phyloP scores from a whole-genome alignment of 371 early-diverging fungal genomes.

The Mortierella sp. region DNA sequence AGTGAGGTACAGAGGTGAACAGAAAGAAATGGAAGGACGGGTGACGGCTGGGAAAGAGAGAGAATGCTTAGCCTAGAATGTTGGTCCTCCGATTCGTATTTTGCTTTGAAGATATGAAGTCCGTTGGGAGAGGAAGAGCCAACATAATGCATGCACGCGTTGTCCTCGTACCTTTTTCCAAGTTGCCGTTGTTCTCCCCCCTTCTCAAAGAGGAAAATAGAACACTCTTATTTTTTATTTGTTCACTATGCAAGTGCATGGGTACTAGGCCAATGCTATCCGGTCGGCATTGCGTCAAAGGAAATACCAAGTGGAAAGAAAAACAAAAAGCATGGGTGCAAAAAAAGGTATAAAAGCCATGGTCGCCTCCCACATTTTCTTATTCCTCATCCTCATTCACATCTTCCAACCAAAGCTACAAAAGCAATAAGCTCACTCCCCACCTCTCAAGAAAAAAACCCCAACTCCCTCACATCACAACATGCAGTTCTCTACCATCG shows the following conservation, averaged over 20 bases:
- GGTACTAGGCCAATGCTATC: not conserved
- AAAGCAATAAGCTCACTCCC: not conserved
- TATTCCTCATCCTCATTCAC: not conserved
- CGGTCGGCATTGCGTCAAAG: conserved; percentile 2
- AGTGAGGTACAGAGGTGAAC: no score
- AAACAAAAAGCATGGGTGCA: no score
- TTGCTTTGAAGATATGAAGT: not conserved
- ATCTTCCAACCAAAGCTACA: not conserved
- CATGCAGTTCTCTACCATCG: conserved; percentile 1
- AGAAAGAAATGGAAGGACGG: no score
- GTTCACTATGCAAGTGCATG: not conserved
- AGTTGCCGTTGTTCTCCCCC: not conserved
- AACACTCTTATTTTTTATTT: not conserved
- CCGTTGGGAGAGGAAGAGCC: not conserved
- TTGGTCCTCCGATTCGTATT: not conserved
- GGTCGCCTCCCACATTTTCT: not conserved
- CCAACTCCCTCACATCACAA: not conserved
- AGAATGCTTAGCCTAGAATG: not conserved
- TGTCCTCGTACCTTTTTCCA: not conserved
- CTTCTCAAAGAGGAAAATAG: not conserved
- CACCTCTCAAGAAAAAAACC: not conserved
- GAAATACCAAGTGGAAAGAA: not conserved
- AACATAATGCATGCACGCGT: not conserved
- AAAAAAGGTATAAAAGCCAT: conserved; percentile 5
- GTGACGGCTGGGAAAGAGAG: not conserved